Conservation (phyloP, 768 basidiomycete species). For the Kwoniella dejecticola region DNA sequence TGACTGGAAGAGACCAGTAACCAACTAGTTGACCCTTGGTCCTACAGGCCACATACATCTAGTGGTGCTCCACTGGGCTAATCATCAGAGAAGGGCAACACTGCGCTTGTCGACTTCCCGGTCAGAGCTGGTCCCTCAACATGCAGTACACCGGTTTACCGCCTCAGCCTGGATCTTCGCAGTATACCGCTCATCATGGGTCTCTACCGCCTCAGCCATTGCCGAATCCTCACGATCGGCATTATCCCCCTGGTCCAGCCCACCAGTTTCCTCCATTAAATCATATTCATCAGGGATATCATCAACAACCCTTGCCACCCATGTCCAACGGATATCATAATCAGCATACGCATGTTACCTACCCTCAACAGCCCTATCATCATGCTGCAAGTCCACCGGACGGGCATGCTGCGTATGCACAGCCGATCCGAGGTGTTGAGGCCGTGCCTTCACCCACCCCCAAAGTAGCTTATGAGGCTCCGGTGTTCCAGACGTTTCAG, state of each 20-base stretch:
- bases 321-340: background rate
- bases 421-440: constrained; percentile 8
- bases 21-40: no score
- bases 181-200: background rate
- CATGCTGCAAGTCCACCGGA: background rate
- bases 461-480: constrained; percentile 42
- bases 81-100: no score
- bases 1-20: no score
- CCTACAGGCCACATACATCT: no score
- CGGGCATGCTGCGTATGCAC: background rate
- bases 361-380: constrained; percentile 1
- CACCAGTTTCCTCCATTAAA: background rate
- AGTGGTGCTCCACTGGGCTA: no score
- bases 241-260: constrained; percentile 3
- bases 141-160: constrained; percentile 1
- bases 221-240: constrained; percentile 9
- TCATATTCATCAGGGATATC: constrained; percentile 2
- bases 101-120: no score
- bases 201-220: background rate
- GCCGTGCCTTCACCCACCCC: constrained; percentile 39
- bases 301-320: background rate
- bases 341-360: background rate
- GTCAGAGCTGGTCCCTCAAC: background rate
- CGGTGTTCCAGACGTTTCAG: constrained; percentile 51
- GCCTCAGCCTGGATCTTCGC: background rate